Base-by-base conservation (phyloP, 1,284 basidiomycete species). In the Ceratobasidium sp. region DNA sequence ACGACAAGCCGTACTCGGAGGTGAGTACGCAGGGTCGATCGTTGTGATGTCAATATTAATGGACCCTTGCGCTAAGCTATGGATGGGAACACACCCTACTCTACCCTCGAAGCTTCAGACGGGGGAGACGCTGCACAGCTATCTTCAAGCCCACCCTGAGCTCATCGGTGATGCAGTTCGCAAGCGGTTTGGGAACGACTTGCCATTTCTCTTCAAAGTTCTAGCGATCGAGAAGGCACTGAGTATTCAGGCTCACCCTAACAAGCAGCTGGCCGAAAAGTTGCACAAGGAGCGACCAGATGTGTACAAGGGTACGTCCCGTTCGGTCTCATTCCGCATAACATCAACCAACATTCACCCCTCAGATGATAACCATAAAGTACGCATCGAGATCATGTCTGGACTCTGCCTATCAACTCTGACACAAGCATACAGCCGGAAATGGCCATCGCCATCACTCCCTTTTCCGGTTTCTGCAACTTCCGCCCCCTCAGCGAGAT, bases 1-100 rank as follows among this genome's bases (percentile, higher is more conserved):
- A 87, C 77, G 79, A 83, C 74, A 86, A 86, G 79, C 86, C 88
- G 2, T 91, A 90, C 77, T 89, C 90, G 41, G 90, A 91, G 84
- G 90, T 90, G 74, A 75, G 86, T 77, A 19, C 58, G 63, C 34
- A 24, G 56, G 7, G 61, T 39, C 54, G 8, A 27, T 53, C n/a
- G 11, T 51, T 51, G 19, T 22, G 31, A 19, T 62, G 51, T n/a
- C n/a, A n/a, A 74, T 58, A 39, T 68, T 22, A 37, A 53, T 27
- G 37, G 54, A 58, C 29, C 53, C 53, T 56, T 24, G 27, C 37
- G 11, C 41, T 65, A 79, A 97, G 94, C 84, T 98, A 56, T 99
- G 98, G 98, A 99, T 99, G 97, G 98, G 98, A 19, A 98, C 98
- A 0, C 98, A 99, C 80, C 88, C 94, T 0, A 93, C 88, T 29